Base-by-base conservation (phyloP, 495 filamentous ascomycete genomes). In the Pyronema domesticum region DNA sequence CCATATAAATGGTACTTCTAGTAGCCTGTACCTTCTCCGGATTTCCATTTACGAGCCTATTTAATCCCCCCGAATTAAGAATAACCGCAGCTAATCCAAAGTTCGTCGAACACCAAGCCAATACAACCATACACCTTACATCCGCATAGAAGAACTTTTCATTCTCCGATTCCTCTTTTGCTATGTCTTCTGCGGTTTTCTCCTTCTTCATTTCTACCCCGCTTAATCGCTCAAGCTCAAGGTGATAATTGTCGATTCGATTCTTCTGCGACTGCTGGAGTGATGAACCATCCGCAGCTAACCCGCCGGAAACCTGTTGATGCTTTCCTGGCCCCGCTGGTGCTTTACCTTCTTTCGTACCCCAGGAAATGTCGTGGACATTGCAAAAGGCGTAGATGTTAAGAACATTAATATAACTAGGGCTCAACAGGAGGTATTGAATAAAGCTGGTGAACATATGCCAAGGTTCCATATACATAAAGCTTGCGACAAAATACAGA, bases 311-410 rank as follows among this genome's bases (percentile, higher is more conserved):
- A 65, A 95, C 88, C 5, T 30, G 23, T 63, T 95, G 86, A 64
- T 91, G 87, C 72, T 93, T 88, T 56, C 93, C 91, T 5, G 23
- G 23, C 2, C 23, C 23, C 5, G 23, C 1, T 1, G 23, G 1
- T 65, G 55, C 18, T 6, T 54, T 58, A 9, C 34, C 55, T 7
- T 65, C 54, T 74, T 98, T 96, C 70, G 91, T 96, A 74, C 91
- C 91, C 91, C 91, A 98, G 8, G 89, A 95, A 23, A 98, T 91
- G 70, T 98, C 91, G 72, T 98, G 91, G 89, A 91, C 96, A 71
- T 98, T 98, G 80, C 87, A 91, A 80, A 95, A 98, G 45, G 89
- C 87, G 70, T 98, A 98, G 51, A 98, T 86, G 72, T 89, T 96
- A 57, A 98, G 80, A 56, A 98, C 87, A 72, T 98, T 98, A 83